Percentiles rank a stretch among this genome's conserved stretches.
phyloP scores from a whole-genome alignment of 306 rosid species.

The Fagus crenata region DNA sequence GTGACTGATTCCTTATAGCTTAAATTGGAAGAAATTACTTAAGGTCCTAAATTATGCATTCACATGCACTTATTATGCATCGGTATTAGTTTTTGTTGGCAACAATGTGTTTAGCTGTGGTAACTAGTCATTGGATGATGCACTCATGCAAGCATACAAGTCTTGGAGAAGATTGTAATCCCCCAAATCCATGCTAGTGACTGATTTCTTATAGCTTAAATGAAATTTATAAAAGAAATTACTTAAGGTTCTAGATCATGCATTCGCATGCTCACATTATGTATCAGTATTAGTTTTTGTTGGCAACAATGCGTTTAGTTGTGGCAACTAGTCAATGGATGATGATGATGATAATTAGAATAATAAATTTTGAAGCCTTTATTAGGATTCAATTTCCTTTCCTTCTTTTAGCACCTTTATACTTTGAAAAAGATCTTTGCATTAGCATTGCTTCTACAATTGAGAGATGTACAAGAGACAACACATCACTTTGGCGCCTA shows the following conservation, averaged over 20 bases:
- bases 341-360: no score
- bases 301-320: no score
- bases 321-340: no score
- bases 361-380: neutral
- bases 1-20: neutral
- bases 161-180: no score
- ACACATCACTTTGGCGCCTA: neutral
- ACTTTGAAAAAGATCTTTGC: neutral
- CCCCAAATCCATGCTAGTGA: neutral
- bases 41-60: neutral
- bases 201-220: neutral
- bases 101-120: no score
- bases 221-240: neutral
- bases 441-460: neutral
- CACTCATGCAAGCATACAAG: no score
- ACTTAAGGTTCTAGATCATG: neutral
- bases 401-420: neutral
- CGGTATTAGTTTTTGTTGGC: no score
- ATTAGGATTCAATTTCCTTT: neutral
- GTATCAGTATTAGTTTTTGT: no score
- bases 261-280: no score
- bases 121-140: no score
- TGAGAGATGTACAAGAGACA: neutral
- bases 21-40: neutral
- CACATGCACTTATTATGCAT: no score